These are phyloP conservation scores for Thelephora terrestris DNA, from an alignment of 1,284 basidiomycete genomes.

Conservation along the genomic window DNA sequence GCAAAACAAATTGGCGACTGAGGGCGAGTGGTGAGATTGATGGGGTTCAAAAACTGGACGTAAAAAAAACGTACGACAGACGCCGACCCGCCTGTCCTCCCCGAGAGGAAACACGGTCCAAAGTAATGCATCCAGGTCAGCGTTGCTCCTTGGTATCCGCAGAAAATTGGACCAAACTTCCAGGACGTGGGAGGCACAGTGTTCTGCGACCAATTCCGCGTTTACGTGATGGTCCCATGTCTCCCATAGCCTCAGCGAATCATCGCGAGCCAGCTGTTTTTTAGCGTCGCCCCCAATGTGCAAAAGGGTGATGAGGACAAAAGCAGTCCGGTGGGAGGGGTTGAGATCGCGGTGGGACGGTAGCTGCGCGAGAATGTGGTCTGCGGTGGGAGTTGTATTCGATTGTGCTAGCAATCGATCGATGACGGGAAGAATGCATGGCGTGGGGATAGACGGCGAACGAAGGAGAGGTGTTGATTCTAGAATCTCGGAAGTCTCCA, in stretches of 20 bases:
- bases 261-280: neutral
- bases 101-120: slow-evolving; percentile 16
- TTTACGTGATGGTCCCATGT: slow-evolving; percentile 23
- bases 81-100: neutral
- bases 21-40: neutral
- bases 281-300: slow-evolving; percentile 7
- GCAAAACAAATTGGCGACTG: slow-evolving; percentile 38
- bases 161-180: slow-evolving; percentile 21
- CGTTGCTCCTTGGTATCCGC: slow-evolving; percentile 9
- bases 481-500: neutral
- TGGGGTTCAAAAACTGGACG: neutral
- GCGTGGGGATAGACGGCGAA: slow-evolving; percentile 1
- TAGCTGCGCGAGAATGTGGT: slow-evolving; percentile 9
- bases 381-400: slow-evolving; percentile 10
- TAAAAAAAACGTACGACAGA: slow-evolving; percentile 13
- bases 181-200: slow-evolving; percentile 14
- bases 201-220: slow-evolving; percentile 8
- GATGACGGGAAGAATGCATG: slow-evolving; percentile 15
- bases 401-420: slow-evolving; percentile 15
- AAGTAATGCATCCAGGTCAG: slow-evolving; percentile 16
- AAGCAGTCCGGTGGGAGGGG: slow-evolving; percentile 14
- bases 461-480: slow-evolving; percentile 10
- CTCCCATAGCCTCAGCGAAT: slow-evolving; percentile 8
- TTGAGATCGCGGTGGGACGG: neutral
- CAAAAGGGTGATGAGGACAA: slow-evolving; percentile 22